Evolutionary conservation across 768 basidiomycete species (phyloP), one percentile per base, ranked within the genome.

Genomic region (Rossbeevera mucosa): DNA sequence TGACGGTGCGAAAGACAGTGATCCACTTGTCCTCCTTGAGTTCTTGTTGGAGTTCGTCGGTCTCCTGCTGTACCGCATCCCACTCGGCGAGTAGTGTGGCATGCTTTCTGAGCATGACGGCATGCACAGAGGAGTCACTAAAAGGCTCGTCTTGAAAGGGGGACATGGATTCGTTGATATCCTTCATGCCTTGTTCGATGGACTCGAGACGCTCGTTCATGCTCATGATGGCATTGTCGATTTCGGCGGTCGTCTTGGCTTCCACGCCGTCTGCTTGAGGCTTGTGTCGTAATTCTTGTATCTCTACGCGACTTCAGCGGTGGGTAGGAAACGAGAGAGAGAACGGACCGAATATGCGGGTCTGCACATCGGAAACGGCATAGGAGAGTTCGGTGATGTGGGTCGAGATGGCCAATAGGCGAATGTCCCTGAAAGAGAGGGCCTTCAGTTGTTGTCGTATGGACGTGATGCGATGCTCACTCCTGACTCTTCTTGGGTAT

Each of bases 11-110:
- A 71, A 97, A 97, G 20, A 97, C 91, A 11, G 88, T 88, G 61
- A 98, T 77, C 91, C 92, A 96, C 62, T 94, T 94, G 71, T 97
- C 95, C 70, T 97, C 95, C 71, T 91, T 94, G 57, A 98, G 75
- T 70, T 99, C 96, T 62, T 94, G 92, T 56, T 86, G 77, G 52
- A 97, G 71, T 24, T 86, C 82, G 41, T 88, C 85, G 50, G 86
- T 88, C 61, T 92, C 88, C 50, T 81, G 81, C 64, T 87, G 85
- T 9, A 93, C 80, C 9, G 80, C 72, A 54, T 88, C 83, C 94
- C 93, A 97, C 36, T 94, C 93, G 9, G 74, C 67, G 26, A 82
- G 60, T 47, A 95, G 72, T 11, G 85, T 76, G 13, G 81, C 78
- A 64, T 92, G 85, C 64, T 94, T 94, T 52, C 85, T 79, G 43